Base-by-base conservation (phyloP, 805 yeast genomes). In the Candida arabinofermentans region DNA sequence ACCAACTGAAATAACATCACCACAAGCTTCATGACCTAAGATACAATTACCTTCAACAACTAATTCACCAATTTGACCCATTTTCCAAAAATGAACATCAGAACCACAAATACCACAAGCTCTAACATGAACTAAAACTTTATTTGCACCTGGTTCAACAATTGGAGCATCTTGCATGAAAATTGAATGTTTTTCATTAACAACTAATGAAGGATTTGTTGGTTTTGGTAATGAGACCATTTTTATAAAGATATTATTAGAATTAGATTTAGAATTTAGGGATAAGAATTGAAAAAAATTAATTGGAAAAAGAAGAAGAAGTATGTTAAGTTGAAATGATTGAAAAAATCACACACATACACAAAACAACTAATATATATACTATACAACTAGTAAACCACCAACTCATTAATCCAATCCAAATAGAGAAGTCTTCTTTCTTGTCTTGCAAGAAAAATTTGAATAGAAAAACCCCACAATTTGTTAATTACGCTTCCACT, bases 31-130 rank as follows among this genome's bases (percentile, higher is more conserved):
- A 43, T 71, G 76, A n/a, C 77, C 77, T 37, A 69, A 51, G 22
- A 65, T 60, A 48, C 68, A 58, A 44, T 65, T 59, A 13, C 62
- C 66, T 4, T 55, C 40, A 23, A 70, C 57, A 9, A 53, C 54
- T 43, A 68, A 57, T 39, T 74, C 74, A 23, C 80, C 86, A 45
- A 81, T 81, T 43, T 69, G 72, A 35, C 88, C 89, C 46, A 77
- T 79, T 41, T 77, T 71, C 66, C 77, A 79, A 64, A 79, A 81
- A 57, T 83, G 88, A 46, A 81, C 70, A 59, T 83, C 90, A 18
- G 85, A 75, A 14, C 89, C 89, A 61, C 89, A 83, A 50, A 83
- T 82, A 22, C 89, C 89, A 7, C 86, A 80, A 39, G 80, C 78
- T 46, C 75, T 68, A 33, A 81, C 72, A 54, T 76, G 80, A 33